A percentile compares a stretch with the other conserved stretches of the same genome.
These are phyloP conservation scores for Ganoderma boninense DNA, from an alignment of 1,284 basidiomycete genomes.

Conservation along the genomic window DNA sequence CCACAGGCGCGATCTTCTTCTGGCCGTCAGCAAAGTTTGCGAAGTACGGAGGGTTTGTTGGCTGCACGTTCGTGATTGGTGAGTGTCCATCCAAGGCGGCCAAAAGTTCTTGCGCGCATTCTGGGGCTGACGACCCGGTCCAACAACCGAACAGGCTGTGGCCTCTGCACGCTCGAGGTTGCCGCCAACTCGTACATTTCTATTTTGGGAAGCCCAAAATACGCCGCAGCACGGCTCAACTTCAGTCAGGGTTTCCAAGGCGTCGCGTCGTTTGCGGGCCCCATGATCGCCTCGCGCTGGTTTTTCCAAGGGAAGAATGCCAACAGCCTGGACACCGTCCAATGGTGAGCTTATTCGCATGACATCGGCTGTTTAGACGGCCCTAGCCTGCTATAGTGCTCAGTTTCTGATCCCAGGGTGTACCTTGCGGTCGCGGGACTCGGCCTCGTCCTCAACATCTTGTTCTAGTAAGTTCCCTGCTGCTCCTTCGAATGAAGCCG, in stretches of 20 bases:
- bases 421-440: constrained; percentile 81
- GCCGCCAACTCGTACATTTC: constrained; percentile 86
- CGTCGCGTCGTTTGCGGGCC: constrained; percentile 80
- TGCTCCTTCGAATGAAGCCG: neutral
- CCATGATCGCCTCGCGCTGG: constrained; percentile 80
- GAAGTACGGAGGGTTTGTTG: constrained; percentile 78
- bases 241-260: constrained; percentile 88
- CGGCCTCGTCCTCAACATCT: constrained; percentile 67
- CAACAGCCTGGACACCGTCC: constrained; percentile 71
- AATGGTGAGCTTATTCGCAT: constrained; percentile 57
- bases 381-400: neutral
- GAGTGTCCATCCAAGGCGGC: constrained; percentile 22
- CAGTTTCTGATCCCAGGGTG: constrained; percentile 54
- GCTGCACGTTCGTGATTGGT: constrained; percentile 75
- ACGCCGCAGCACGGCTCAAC: constrained; percentile 82
- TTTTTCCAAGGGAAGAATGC: constrained; percentile 77
- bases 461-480: constrained; percentile 63
- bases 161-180: constrained; percentile 73
- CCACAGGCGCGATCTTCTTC: constrained; percentile 74
- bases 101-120: neutral
- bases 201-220: constrained; percentile 70
- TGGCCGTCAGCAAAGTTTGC: constrained; percentile 80
- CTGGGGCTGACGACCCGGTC: neutral
- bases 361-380: neutral
- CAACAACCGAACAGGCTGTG: constrained; percentile 60